phyloP scores from a whole-genome alignment of 2,329 filamentous ascomycete species.

The Aspergillus terreus region DNA sequence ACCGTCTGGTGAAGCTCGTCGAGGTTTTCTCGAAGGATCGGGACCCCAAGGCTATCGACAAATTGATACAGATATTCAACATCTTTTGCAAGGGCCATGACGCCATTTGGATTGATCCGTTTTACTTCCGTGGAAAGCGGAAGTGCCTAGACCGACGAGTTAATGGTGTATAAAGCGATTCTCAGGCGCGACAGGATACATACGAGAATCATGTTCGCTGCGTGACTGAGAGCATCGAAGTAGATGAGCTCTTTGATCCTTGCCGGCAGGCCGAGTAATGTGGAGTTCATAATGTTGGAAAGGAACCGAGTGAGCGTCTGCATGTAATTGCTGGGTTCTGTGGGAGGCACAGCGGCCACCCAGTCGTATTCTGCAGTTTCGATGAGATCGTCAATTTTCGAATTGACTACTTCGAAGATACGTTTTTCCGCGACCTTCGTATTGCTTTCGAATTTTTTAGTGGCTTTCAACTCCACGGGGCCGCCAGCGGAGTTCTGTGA shows the following conservation, averaged over 20 bases:
- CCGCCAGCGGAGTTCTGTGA: conserved; percentile 76
- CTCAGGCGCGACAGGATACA: conserved; percentile 22
- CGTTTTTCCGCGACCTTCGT: conserved; percentile 97
- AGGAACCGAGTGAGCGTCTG: conserved; percentile 89
- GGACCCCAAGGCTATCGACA: conserved; percentile 79
- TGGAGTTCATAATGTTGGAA: conserved; percentile 94
- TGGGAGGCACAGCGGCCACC: conserved; percentile 59
- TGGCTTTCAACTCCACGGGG: conserved; percentile 75
- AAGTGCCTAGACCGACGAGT: conserved; percentile 53
- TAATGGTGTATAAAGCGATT: conserved; percentile 4
- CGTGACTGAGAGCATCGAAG: conserved; percentile 90
- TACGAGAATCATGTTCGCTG: conserved; percentile 78
- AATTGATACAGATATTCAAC: conserved; percentile 81
- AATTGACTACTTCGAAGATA: conserved; percentile 97
- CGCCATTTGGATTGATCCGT: conserved; percentile 82
- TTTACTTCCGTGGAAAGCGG: conserved; percentile 76
- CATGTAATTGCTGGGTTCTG: conserved; percentile 88
- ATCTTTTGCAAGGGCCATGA: conserved; percentile 75
- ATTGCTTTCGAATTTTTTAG: conserved; percentile 78
- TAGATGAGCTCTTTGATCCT: conserved; percentile 98
- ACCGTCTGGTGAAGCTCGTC: conserved; percentile 94
- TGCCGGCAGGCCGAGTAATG: conserved; percentile 83
- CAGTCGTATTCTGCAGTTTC: conserved; percentile 98
- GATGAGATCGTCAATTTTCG: conserved; percentile 95
- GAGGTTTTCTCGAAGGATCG: conserved; percentile 82